phyloP scores from a whole-genome alignment of 768 basidiomycete species.

The Gymnopilus dilepis region DNA sequence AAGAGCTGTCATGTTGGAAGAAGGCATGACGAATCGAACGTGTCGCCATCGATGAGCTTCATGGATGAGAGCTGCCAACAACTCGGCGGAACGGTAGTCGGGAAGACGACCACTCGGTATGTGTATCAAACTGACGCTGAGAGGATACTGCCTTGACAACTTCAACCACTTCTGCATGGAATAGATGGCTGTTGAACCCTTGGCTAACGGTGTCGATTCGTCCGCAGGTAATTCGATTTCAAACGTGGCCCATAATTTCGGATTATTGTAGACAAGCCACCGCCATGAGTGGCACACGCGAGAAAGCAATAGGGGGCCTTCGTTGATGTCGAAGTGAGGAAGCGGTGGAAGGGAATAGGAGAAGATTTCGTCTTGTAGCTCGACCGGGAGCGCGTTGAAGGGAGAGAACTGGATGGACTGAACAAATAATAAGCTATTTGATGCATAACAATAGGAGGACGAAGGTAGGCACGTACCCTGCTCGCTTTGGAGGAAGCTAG shows the following conservation, averaged over 20 bases:
- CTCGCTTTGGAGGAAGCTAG: not conserved
- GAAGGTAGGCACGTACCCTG: not conserved
- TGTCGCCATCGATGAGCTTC: conserved; percentile 44
- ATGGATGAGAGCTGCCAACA: conserved; percentile 36
- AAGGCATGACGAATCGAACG: conserved; percentile 40
- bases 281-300: conserved; percentile 50
- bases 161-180: conserved; percentile 41
- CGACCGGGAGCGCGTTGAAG: conserved; percentile 47
- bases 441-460: not conserved
- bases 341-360: conserved; percentile 38
- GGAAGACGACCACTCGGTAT: conserved; percentile 22
- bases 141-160: conserved; percentile 38
- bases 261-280: conserved; percentile 40
- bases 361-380: conserved; percentile 55
- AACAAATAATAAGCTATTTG: not conserved
- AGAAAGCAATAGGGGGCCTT: conserved; percentile 44
- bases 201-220: conserved; percentile 9
- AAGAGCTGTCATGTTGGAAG: conserved; percentile 30
- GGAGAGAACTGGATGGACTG: conserved; percentile 13
- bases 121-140: conserved; percentile 39
- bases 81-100: conserved; percentile 29
- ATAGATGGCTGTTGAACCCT: conserved; percentile 26
- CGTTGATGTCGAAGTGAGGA: conserved; percentile 35
- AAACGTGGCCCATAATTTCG: conserved; percentile 55
- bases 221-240: conserved; percentile 36